Percentiles rank a stretch among this genome's conserved stretches.
phyloP scores from a whole-genome alignment of 352 stramenopile species.

The Phytophthora sojae region DNA sequence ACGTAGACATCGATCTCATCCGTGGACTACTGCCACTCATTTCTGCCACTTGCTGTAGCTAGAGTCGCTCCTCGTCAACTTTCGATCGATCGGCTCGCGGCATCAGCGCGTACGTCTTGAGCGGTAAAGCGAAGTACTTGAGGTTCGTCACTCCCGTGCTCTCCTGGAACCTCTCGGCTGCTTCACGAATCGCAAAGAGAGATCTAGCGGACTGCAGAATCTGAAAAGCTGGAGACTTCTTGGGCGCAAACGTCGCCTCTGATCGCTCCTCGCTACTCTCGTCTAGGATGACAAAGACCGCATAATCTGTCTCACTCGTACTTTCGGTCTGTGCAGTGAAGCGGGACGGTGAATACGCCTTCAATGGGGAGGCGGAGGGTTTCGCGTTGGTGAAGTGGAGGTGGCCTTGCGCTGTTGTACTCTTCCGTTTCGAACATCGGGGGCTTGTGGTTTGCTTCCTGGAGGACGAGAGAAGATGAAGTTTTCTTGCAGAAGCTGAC shows the following conservation, averaged over 20 bases:
- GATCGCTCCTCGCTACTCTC: constrained; percentile 10
- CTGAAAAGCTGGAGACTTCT: constrained; percentile 41
- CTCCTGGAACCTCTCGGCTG: constrained; percentile 12
- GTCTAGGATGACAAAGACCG: constrained; percentile 37
- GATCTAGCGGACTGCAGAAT: constrained; percentile 28
- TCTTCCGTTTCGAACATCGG: constrained; percentile 9
- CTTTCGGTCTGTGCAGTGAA: constrained; percentile 15
- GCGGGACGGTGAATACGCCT: constrained; percentile 15
- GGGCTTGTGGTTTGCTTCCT: constrained; percentile 8
- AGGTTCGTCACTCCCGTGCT: not conserved
- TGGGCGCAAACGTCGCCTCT: not conserved
- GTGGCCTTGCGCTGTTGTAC: constrained; percentile 5
- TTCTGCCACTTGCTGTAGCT: constrained; percentile 36
- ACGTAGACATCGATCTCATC: not conserved
- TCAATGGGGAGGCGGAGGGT: constrained; percentile 6
- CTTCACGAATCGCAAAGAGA: constrained; percentile 21
- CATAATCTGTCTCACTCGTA: constrained; percentile 38
- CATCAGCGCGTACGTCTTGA: constrained; percentile 54
- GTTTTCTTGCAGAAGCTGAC: constrained; percentile 68
- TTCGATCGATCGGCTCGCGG: constrained; percentile 34
- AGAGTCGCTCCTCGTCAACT: constrained; percentile 41
- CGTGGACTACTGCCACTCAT: constrained; percentile 15
- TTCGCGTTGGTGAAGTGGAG: constrained; percentile 6
- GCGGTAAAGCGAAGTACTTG: constrained; percentile 41
- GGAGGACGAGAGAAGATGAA: constrained; percentile 71